Evolutionary conservation across 768 basidiomycete species (phyloP), one percentile per base, ranked within the genome.

Genomic region (Boletus patriciae): DNA sequence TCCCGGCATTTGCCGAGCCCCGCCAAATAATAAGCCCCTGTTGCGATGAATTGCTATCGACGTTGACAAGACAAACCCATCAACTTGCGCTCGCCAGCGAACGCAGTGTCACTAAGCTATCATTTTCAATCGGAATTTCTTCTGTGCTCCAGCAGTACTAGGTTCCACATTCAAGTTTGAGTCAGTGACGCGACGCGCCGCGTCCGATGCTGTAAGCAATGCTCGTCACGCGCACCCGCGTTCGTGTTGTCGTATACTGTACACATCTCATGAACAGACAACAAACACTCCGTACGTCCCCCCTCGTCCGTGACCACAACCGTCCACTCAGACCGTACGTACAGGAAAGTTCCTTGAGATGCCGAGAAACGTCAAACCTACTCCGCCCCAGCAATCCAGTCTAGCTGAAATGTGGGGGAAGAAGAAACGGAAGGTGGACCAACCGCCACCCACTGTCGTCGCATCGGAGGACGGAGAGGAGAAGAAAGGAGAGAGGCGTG

Each of bases 311-410:
- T 33, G 23, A 31, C 52, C 19, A 25, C 40, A 23, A 19, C 19
- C 31, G 1, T 31, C 50, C 46, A 54, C 40, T 38, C 25, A 47
- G 31, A 19, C 40, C 16, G 3, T 42, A 41, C 38, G 34, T 37
- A 10, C 59, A 92, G 90, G 85, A 37, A 89, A 83, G 66, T 92
- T 91, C 60, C 84, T 92, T 53, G 76, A 79, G 55, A 88, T 91
- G 87, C 88, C 91, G 0, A 80, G 79, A 60, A 78, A 79, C 29
- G 61, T 67, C n/a, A 91, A 89, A 71, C 68, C 82, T 29, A 70
- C 85, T 4, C 86, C 87, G 0, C 83, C 86, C 8, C 89, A 90
- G 55, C 91, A 94, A 69, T 78, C 90, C n/a, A 91, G 77, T 64
- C 80, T 94, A 38, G 78, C 82, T 54, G 88, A 91, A 52, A 78